Conservation (phyloP, 2,329 filamentous ascomycete species). For the Exophiala bonariae region DNA sequence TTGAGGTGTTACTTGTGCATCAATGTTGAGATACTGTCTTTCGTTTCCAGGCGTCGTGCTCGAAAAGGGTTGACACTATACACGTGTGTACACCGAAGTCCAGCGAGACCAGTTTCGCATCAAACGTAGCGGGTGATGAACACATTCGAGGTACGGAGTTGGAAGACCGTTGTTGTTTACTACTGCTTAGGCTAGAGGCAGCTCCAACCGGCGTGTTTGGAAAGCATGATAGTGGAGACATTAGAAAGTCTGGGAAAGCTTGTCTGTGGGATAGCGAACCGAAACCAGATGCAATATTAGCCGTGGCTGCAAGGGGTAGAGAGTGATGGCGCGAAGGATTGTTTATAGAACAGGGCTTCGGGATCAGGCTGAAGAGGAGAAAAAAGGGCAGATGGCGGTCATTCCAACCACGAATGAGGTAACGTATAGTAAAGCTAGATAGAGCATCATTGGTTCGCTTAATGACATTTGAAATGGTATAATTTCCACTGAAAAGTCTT, state of each 20-base stretch:
- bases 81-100: too few relatives aligned
- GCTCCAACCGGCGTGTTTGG: slow-evolving; percentile 2
- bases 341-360: not conserved
- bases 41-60: too few relatives aligned
- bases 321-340: not conserved
- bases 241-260: too few relatives aligned
- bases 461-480: slow-evolving; percentile 11
- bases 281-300: not conserved
- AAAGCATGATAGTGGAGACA: not conserved
- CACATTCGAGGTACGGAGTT: too few relatives aligned
- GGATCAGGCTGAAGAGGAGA: not conserved
- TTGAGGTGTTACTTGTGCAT: too few relatives aligned
- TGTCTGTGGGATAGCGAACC: not conserved
- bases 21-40: too few relatives aligned
- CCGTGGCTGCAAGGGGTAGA: not conserved
- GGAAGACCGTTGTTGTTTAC: not conserved
- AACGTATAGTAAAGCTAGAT: not conserved
- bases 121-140: too few relatives aligned
- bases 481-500: slow-evolving; percentile 3
- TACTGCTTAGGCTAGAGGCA: not conserved
- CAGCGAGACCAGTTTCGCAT: too few relatives aligned
- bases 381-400: slow-evolving; percentile 5
- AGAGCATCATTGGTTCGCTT: slow-evolving; percentile 12
- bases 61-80: too few relatives aligned
- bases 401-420: slow-evolving; percentile 10